Conservation (phyloP, 305 asterid genomes). For the Fraxinus latifolia region DNA sequence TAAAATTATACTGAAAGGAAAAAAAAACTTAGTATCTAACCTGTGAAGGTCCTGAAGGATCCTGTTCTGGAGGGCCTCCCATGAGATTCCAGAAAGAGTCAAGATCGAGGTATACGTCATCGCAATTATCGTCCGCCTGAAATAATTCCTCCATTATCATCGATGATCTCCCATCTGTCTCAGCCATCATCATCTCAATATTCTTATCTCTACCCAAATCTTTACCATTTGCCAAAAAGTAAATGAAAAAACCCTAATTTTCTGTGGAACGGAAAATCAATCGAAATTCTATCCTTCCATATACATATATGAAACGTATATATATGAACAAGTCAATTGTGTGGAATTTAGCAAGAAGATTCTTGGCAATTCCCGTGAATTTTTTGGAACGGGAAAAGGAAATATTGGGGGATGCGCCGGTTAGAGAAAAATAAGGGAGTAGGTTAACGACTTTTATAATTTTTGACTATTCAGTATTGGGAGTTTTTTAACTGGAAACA, state of each 20-base stretch:
- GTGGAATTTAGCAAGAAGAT: slow-evolving; percentile 1
- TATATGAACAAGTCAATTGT: neutral
- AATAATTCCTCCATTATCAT: slow-evolving; percentile 25
- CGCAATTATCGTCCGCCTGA: slow-evolving; percentile 22
- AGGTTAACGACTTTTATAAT: slow-evolving; percentile 28
- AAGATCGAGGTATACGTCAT: slow-evolving; percentile 33
- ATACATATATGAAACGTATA: slow-evolving; percentile 8
- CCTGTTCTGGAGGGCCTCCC: slow-evolving; percentile 22
- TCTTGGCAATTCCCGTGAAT: slow-evolving; percentile 6
- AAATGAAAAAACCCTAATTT: slow-evolving; percentile 31
- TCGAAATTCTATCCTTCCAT: slow-evolving; percentile 11
- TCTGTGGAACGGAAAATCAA: slow-evolving; percentile 5
- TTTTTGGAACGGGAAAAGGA: neutral
- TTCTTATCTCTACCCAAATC: slow-evolving; percentile 4
- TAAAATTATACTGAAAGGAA: neutral
- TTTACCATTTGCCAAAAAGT: neutral
- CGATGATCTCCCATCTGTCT: slow-evolving; percentile 38
- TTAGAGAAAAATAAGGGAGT: slow-evolving; percentile 21
- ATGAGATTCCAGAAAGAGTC: slow-evolving; percentile 27
- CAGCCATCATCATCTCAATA: slow-evolving; percentile 43
- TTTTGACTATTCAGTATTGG: slow-evolving; percentile 20
- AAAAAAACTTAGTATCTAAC: slow-evolving; percentile 9
- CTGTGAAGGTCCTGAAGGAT: slow-evolving; percentile 27
- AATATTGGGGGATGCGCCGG: slow-evolving; percentile 14
- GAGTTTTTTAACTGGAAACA: slow-evolving; percentile 16